These are phyloP conservation scores for Ceratobasidium sp. DNA, from an alignment of 1,284 basidiomycete genomes.

Conservation along the genomic window DNA sequence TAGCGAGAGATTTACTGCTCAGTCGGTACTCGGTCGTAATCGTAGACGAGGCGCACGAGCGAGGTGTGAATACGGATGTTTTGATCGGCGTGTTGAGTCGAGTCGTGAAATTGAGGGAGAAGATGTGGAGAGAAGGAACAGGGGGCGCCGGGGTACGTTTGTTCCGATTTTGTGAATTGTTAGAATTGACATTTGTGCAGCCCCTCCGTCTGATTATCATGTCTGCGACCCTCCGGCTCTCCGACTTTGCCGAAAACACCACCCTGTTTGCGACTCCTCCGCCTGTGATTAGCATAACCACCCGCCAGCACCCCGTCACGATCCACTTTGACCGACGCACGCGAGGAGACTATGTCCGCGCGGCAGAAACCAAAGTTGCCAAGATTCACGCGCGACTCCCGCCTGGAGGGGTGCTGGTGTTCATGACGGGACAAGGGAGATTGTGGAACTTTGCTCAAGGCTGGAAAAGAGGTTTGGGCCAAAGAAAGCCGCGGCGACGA, in stretches of 20 bases:
- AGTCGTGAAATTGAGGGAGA: constrained; percentile 86
- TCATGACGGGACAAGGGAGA: constrained; percentile 83
- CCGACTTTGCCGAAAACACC: constrained; percentile 90
- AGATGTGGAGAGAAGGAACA: constrained; percentile 81
- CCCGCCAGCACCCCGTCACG: constrained; percentile 95
- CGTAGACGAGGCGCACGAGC: constrained; percentile 97
- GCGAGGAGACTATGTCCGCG: constrained; percentile 83
- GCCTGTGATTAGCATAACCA: constrained; percentile 87
- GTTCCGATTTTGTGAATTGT: neutral
- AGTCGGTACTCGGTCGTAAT: constrained; percentile 93
- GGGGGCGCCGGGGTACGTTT: constrained; percentile 65
- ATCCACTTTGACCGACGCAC: constrained; percentile 93
- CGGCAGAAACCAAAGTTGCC: constrained; percentile 87
- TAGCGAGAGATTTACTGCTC: constrained; percentile 89
- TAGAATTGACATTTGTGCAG: constrained; percentile 54
- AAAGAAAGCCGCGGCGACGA: constrained; percentile 52
- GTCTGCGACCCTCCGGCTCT: constrained; percentile 96
- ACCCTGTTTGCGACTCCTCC: constrained; percentile 84
- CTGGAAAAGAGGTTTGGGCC: constrained; percentile 83
- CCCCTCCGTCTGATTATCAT: constrained; percentile 96
- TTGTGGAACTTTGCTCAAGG: constrained; percentile 67
- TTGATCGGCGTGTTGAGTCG: constrained; percentile 94
- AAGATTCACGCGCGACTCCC: constrained; percentile 79
- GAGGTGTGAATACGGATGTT: constrained; percentile 98
- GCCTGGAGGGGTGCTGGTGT: constrained; percentile 73